These are phyloP conservation scores for Aspergillus ostianus DNA, from an alignment of 495 filamentous ascomycete species.

Conservation along the genomic window DNA sequence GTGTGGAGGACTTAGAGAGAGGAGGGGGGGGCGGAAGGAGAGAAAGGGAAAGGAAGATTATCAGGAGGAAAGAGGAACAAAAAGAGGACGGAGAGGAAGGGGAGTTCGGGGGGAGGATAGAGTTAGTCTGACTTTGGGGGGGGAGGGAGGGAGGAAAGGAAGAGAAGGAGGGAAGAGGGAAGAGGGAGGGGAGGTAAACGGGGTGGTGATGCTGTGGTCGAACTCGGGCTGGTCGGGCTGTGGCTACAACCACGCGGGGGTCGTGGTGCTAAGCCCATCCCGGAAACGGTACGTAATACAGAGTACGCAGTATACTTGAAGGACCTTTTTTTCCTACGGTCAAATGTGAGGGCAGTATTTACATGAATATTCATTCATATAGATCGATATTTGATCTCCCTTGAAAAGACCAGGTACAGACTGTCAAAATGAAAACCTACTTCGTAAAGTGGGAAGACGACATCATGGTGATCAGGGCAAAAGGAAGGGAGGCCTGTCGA, in stretches of 20 bases:
- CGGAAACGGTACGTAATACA: background rate
- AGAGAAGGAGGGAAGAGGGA: background rate
- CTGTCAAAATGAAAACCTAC: too few relatives aligned
- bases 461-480: too few relatives aligned
- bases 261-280: background rate
- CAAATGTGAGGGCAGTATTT: too few relatives aligned
- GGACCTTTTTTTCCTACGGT: too few relatives aligned
- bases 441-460: too few relatives aligned
- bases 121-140: conserved; percentile 20
- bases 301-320: background rate
- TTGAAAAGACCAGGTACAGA: too few relatives aligned
- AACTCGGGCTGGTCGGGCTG: too few relatives aligned
- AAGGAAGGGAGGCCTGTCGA: too few relatives aligned
- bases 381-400: too few relatives aligned
- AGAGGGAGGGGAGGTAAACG: background rate
- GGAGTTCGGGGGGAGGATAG: conserved; percentile 18
- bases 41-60: conserved; percentile 16
- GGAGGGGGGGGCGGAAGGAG: conserved; percentile 15
- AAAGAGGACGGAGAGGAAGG: conserved; percentile 11
- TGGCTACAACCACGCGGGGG: background rate
- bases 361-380: too few relatives aligned
- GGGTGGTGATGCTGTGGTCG: background rate
- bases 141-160: conserved; percentile 12
- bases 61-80: conserved; percentile 28
- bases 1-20: conserved; percentile 16